Evolutionary conservation across 441 rosid genomes (phyloP).

Genomic region (Jatropha podagrica): DNA sequence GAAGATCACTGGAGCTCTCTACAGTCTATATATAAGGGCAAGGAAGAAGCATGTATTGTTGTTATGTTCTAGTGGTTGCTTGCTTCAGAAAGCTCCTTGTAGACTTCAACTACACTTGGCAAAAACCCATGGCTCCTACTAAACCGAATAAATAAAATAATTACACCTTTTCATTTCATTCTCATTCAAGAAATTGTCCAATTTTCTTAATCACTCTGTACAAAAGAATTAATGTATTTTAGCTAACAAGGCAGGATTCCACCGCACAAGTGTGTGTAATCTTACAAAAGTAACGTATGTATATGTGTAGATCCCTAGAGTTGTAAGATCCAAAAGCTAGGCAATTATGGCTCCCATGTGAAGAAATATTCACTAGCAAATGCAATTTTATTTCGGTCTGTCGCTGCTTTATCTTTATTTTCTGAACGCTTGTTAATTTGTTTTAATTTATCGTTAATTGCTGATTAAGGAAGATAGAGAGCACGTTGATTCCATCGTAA

Average conservation of each 20-base stretch:
- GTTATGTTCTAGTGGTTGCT: not conserved
- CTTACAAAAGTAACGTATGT: too few relatives aligned
- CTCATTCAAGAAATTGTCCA: not conserved
- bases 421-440: not conserved
- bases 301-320: not conserved
- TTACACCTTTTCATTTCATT: not conserved
- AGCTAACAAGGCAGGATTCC: not conserved
- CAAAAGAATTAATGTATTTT: too few relatives aligned
- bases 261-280: not conserved
- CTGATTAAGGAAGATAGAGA: slow-evolving; percentile 12
- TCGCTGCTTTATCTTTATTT: too few relatives aligned
- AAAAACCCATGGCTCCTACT: not conserved
- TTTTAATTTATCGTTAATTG: not conserved
- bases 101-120: slow-evolving; percentile 22
- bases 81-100: slow-evolving; percentile 8
- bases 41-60: not conserved
- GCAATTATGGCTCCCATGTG: slow-evolving; percentile 2
- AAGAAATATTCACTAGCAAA: not conserved
- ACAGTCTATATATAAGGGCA: not conserved
- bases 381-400: not conserved
- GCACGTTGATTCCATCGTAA: slow-evolving; percentile 16
- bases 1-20: too few relatives aligned
- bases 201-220: not conserved
- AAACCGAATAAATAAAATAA: not conserved
- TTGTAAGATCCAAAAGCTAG: not conserved